phyloP scores from a whole-genome alignment of 768 basidiomycete genomes.

The Amanita fuliginea region DNA sequence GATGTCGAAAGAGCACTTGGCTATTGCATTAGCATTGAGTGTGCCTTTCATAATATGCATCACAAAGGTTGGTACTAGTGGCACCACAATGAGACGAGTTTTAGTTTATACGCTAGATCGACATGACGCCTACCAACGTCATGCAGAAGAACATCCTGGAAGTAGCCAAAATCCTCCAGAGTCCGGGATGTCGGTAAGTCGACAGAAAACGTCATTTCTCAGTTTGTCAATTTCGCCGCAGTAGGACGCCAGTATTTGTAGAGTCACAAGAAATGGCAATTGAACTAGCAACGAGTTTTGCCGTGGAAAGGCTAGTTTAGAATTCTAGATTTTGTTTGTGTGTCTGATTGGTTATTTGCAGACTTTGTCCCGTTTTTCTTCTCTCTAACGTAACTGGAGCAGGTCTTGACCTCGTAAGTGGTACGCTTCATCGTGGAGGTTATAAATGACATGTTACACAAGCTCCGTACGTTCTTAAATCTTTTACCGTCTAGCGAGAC shows the following conservation, averaged over 20 bases:
- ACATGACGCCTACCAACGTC: constrained; percentile 94
- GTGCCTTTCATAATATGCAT: constrained; percentile 92
- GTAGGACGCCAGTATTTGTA: constrained; percentile 78
- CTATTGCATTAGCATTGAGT: constrained; percentile 86
- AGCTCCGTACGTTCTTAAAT: constrained; percentile 88
- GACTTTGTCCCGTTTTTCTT: constrained; percentile 85
- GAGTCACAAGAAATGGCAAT: constrained; percentile 74
- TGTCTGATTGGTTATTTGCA: constrained; percentile 19
- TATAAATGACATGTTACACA: background rate
- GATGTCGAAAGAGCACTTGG: constrained; percentile 95
- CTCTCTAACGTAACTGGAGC: constrained; percentile 94
- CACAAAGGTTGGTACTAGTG: constrained; percentile 61
- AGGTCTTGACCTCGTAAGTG: constrained; percentile 63
- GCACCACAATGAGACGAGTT: background rate
- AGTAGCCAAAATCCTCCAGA: constrained; percentile 83
- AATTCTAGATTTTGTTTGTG: background rate
- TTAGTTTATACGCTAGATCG: constrained; percentile 42
- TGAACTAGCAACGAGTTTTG: constrained; percentile 66
- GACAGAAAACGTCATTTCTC: background rate
- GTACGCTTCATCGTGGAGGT: background rate
- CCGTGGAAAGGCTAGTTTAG: constrained; percentile 49
- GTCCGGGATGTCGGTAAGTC: constrained; percentile 81
- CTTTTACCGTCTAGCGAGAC: constrained; percentile 80
- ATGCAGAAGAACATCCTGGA: constrained; percentile 88
- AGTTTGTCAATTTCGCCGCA: constrained; percentile 15